Conservation (phyloP, 495 filamentous ascomycete genomes). For the Cudoniella acicularis region DNA sequence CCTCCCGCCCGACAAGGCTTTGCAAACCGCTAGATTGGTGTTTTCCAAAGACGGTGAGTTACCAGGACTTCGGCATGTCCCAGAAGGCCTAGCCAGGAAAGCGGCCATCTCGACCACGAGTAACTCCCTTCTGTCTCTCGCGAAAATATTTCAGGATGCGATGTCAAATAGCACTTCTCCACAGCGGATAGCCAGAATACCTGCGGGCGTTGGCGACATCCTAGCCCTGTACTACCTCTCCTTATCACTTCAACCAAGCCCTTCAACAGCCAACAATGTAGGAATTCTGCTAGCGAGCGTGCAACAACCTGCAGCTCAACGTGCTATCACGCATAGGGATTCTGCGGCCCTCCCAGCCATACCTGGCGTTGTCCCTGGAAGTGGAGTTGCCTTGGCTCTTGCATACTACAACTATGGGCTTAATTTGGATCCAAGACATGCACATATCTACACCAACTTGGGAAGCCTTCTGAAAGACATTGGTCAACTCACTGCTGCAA, state of each 20-base stretch:
- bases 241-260: conserved; percentile 89
- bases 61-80: conserved; percentile 75
- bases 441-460: conserved; percentile 97
- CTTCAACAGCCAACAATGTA: conserved; percentile 97
- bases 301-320: conserved; percentile 63
- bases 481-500: conserved; percentile 84
- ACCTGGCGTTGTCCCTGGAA: conserved; percentile 79
- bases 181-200: conserved; percentile 52
- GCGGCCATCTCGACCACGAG: conserved; percentile 91
- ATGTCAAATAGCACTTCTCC: conserved; percentile 74
- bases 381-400: conserved; percentile 82
- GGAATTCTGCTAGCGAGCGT: conserved; percentile 94
- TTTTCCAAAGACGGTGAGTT: conserved; percentile 70
- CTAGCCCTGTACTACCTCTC: conserved; percentile 95
- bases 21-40: conserved; percentile 79
- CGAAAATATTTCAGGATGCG: conserved; percentile 98
- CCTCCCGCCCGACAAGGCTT: conserved; percentile 77
- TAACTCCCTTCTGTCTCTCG: conserved; percentile 90
- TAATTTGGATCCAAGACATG: conserved; percentile 81
- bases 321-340: conserved; percentile 28
- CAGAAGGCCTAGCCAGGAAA: conserved; percentile 67
- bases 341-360: conserved; percentile 42
- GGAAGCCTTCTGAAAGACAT: conserved; percentile 96
- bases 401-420: conserved; percentile 94
- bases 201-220: conserved; percentile 85